Conservation (phyloP, 345 rosid species). For the Anacardium occidentale region DNA sequence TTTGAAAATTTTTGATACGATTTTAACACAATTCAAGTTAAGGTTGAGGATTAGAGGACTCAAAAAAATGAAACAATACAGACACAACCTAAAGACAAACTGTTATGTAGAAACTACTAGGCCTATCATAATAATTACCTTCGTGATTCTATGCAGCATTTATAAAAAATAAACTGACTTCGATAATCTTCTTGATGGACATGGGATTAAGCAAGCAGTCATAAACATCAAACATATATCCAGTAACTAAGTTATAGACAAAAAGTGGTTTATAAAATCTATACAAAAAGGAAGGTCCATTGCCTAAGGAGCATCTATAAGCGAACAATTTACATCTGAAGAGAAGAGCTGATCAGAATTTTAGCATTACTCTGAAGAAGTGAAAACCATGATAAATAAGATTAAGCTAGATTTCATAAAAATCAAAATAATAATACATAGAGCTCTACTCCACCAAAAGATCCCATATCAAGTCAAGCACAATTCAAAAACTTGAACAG, state of each 20-base stretch:
- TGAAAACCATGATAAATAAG: background rate
- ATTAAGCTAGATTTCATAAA: background rate
- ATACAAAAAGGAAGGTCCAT: background rate
- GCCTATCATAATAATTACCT: background rate
- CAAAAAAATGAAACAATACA: too few species aligned
- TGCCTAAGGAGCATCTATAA: background rate
- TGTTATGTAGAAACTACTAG: background rate
- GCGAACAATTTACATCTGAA: background rate
- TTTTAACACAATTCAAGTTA: too few species aligned
- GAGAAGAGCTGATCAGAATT: background rate
- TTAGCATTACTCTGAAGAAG: background rate
- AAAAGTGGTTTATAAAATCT: background rate
- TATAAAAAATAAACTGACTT: background rate
- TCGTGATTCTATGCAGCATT: background rate
- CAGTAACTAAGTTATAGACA: too few species aligned
- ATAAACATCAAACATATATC: too few species aligned
- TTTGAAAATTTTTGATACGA: too few species aligned
- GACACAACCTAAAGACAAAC: too few species aligned
- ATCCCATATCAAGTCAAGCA: constrained; percentile 1
- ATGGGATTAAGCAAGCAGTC: background rate
- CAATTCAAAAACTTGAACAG: background rate
- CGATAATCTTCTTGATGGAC: background rate
- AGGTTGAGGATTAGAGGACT: too few species aligned
- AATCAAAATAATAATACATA: background rate
- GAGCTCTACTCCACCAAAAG: background rate